phyloP scores from a whole-genome alignment of 2,329 filamentous ascomycete species.

The Endocalyx cinctus region DNA sequence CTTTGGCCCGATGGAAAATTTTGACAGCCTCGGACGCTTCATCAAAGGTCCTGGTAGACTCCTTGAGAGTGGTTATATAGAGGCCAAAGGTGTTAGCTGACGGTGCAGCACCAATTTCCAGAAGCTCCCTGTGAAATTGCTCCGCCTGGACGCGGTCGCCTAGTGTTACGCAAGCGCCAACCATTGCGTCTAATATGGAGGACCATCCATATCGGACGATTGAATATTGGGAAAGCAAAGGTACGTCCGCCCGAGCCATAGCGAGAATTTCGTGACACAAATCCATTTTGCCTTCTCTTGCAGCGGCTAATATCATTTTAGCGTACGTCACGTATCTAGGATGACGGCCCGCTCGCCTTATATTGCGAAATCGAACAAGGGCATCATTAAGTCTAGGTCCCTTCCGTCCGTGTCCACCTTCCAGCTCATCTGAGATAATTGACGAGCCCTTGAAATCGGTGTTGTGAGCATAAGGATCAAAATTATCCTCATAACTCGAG shows the following conservation, averaged over 20 bases:
- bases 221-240: conserved; percentile 76
- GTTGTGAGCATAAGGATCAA: conserved; percentile 83
- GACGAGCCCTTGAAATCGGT: conserved; percentile 94
- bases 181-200: conserved; percentile 93
- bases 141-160: conserved; percentile 77
- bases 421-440: conserved; percentile 82
- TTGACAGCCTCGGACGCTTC: conserved; percentile 95
- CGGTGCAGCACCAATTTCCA: conserved; percentile 84
- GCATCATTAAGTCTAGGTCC: conserved; percentile 75
- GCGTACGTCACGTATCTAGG: conserved; percentile 95
- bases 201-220: conserved; percentile 94
- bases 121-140: conserved; percentile 85
- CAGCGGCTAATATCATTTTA: conserved; percentile 87
- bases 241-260: conserved; percentile 87
- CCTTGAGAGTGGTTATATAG: conserved; percentile 98
- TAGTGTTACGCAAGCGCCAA: conserved; percentile 81
- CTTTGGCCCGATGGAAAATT: conserved; percentile 91
- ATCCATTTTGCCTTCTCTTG: conserved; percentile 76
- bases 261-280: conserved; percentile 80
- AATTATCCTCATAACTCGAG: conserved; percentile 71
- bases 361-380: conserved; percentile 80
- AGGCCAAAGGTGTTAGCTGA: conserved; percentile 97
- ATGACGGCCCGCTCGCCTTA: conserved; percentile 85
- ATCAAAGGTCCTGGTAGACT: conserved; percentile 95
- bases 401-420: conserved; percentile 70